Evolutionary conservation across 2,329 filamentous ascomycete species (phyloP).

Genomic region (Botrytis deweyae): DNA sequence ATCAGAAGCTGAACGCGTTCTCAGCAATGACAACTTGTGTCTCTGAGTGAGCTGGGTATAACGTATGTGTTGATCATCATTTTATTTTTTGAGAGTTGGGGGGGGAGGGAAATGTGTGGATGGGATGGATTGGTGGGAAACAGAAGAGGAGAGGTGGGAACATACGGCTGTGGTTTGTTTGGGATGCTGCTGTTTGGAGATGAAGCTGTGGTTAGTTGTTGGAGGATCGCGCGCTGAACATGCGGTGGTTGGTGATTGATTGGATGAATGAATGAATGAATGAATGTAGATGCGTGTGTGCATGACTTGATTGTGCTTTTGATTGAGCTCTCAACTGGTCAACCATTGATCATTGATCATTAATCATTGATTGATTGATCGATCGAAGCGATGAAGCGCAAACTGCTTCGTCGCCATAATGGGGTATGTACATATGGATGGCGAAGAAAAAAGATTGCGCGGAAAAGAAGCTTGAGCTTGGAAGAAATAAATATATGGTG

Average conservation of each 20-base stretch:
- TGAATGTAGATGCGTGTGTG: no score
- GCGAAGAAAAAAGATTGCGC: neutral
- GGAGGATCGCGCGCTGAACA: neutral
- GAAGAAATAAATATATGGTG: neutral
- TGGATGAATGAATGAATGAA: neutral
- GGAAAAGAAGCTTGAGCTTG: neutral
- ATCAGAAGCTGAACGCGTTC: constrained; percentile 23
- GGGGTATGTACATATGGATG: neutral
- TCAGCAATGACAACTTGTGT: constrained; percentile 22
- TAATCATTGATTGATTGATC: neutral
- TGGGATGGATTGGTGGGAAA: neutral
- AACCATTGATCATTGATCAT: no score
- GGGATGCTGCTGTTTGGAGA: neutral
- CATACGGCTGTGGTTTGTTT: neutral
- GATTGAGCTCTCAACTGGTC: no score
- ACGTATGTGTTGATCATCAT: constrained; percentile 24
- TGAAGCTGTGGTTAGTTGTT: neutral
- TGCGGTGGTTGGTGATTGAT: neutral
- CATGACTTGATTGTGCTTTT: no score
- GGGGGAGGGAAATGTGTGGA: neutral
- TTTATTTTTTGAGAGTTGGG: neutral
- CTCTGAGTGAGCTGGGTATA: constrained; percentile 24
- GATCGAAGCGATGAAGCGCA: neutral
- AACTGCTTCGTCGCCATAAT: neutral
- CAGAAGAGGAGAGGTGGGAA: neutral